These are phyloP conservation scores for Backusella sp. DNA, from an alignment of 192 early-diverging fungal genomes.

Conservation along the genomic window DNA sequence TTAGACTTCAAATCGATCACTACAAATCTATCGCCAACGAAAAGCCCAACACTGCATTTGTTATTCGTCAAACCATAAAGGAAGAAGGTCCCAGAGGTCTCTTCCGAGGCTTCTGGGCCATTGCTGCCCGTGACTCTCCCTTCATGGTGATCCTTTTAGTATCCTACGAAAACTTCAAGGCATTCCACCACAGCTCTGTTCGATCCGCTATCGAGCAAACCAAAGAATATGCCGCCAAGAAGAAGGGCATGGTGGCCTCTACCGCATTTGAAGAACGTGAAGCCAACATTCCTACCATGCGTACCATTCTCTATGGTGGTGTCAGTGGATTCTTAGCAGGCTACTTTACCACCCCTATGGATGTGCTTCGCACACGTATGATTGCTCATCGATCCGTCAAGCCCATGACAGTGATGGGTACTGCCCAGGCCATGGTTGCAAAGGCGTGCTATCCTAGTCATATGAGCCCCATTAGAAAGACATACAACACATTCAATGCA, in stretches of 20 bases:
- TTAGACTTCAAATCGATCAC: slow-evolving; percentile 63
- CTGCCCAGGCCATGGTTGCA: slow-evolving; percentile 34
- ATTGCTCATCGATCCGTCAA: slow-evolving; percentile 52
- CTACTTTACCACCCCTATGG: slow-evolving; percentile 74
- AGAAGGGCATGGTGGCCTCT: slow-evolving; percentile 42
- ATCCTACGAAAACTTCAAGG: slow-evolving; percentile 76
- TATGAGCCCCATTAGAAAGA: background rate
- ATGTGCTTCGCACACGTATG: slow-evolving; percentile 66
- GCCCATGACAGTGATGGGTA: slow-evolving; percentile 21
- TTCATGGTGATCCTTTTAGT: slow-evolving; percentile 80
- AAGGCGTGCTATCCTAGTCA: slow-evolving; percentile 25
- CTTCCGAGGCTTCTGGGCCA: slow-evolving; percentile 71
- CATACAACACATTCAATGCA: slow-evolving; percentile 36
- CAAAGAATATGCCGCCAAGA: slow-evolving; percentile 15
- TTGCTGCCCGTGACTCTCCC: slow-evolving; percentile 68
- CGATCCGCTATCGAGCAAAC: slow-evolving; percentile 26
- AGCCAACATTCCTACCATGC: slow-evolving; percentile 62
- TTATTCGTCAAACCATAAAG: slow-evolving; percentile 52
- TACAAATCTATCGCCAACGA: slow-evolving; percentile 37
- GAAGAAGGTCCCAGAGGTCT: slow-evolving; percentile 62
- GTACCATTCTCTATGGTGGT: slow-evolving; percentile 69
- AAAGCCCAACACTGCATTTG: slow-evolving; percentile 40
- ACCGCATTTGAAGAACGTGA: slow-evolving; percentile 54
- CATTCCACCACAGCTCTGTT: slow-evolving; percentile 51
- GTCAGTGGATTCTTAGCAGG: slow-evolving; percentile 72